A percentile compares a stretch with the other conserved stretches of the same genome.
phyloP scores from a whole-genome alignment of 2,329 filamentous ascomycete species.

The Thielaviopsis populi region DNA sequence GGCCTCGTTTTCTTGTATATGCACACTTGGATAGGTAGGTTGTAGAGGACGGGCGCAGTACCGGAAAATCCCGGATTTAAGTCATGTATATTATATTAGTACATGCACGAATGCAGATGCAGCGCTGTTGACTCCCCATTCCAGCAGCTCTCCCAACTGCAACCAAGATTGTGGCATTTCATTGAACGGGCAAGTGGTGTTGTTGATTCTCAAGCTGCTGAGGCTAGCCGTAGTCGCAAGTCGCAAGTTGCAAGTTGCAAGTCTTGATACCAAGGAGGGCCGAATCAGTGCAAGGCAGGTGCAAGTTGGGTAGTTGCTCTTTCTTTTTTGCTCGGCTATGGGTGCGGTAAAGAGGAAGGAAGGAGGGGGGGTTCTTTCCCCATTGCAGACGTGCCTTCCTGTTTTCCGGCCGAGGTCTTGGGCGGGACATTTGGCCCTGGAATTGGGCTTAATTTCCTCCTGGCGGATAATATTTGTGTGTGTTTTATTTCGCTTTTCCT shows the following conservation, averaged over 20 bases:
- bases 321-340: background rate
- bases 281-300: background rate
- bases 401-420: constrained; percentile 14
- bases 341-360: background rate
- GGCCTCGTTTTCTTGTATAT: background rate
- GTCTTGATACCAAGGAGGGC: background rate
- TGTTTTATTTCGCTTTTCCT: background rate
- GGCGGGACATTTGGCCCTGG: background rate
- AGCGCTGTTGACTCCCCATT: too few species aligned
- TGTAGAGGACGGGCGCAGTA: background rate
- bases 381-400: constrained; percentile 1
- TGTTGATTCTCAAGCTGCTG: background rate
- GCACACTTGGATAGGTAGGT: background rate
- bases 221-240: background rate
- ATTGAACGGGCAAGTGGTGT: too few species aligned
- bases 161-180: too few species aligned
- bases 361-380: background rate
- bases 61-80: background rate
- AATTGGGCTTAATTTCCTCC: background rate
- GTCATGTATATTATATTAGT: too few species aligned
- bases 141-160: too few species aligned
- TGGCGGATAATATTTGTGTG: background rate
- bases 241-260: background rate
- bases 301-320: background rate
- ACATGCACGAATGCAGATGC: background rate